These are phyloP conservation scores for Tetrahymena borealis DNA, from an alignment of 73 alveolate genomes.

Conservation along the genomic window DNA sequence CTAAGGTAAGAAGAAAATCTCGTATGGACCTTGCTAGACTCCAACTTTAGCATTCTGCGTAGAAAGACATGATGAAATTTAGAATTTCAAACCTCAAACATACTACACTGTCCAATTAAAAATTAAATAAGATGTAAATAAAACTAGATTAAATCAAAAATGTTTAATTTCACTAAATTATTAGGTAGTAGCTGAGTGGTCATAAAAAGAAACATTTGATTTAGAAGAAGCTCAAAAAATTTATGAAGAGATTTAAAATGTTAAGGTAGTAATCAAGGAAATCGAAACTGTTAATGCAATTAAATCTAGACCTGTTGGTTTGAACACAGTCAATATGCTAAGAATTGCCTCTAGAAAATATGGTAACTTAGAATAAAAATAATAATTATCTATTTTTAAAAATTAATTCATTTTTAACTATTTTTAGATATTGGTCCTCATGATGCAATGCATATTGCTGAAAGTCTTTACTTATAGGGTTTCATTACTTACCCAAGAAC, in stretches of 20 bases:
- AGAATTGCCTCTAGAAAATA: slow-evolving; percentile 61
- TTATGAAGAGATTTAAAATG: not conserved
- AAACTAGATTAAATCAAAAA: not conserved
- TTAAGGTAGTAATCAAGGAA: not conserved
- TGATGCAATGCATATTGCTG: slow-evolving; percentile 90
- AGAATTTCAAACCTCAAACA: slow-evolving; percentile 88
- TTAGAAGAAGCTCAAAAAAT: slow-evolving; percentile 15
- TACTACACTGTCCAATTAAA: slow-evolving; percentile 59
- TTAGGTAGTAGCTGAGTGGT: not conserved
- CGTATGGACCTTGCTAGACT: slow-evolving; percentile 99
- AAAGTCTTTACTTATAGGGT: slow-evolving; percentile 92
- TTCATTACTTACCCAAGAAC: slow-evolving; percentile 98
- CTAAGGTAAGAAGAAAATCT: slow-evolving; percentile 57
- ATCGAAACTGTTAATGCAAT: not conserved
- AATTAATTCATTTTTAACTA: not conserved
- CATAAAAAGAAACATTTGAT: not conserved
- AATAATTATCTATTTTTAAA: not conserved
- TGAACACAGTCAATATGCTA: slow-evolving; percentile 89
- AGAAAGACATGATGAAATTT: slow-evolving; percentile 89
- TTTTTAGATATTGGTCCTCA: not conserved
- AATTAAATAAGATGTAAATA: not conserved
- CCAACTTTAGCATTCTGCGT: slow-evolving; percentile 99
- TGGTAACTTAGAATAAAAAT: not conserved
- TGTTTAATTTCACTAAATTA: not conserved
- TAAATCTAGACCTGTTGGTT: slow-evolving; percentile 70